Conservation (phyloP, 345 rosid genomes). For the Populus nigra region DNA sequence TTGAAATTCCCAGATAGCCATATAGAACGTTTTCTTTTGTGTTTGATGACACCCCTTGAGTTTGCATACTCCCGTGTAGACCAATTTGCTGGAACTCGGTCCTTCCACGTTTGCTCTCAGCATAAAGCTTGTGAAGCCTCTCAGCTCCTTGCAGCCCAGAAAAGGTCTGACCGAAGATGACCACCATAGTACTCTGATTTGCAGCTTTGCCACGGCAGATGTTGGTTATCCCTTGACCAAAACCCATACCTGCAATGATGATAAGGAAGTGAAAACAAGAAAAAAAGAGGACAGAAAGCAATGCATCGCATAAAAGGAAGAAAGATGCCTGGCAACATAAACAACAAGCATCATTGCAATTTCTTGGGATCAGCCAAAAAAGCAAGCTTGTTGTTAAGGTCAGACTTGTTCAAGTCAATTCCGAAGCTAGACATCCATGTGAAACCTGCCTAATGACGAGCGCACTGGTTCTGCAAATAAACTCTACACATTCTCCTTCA, state of each 20-base stretch:
- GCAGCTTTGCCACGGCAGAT: conserved; percentile 47
- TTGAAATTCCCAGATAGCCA: conserved; percentile 49
- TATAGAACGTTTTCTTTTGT: conserved; percentile 28
- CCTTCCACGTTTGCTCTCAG: conserved; percentile 39
- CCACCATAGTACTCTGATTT: conserved; percentile 47
- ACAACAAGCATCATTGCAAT: conserved; percentile 1
- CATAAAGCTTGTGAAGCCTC: conserved; percentile 39
- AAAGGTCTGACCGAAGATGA: conserved; percentile 38
- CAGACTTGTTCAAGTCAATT: neutral
- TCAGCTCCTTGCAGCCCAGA: conserved; percentile 48
- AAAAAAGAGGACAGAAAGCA: conserved; percentile 6
- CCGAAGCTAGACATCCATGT: conserved; percentile 4
- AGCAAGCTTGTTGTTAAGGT: neutral
- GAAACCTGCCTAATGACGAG: conserved; percentile 13
- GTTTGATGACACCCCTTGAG: conserved; percentile 2
- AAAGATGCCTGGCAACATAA: neutral
- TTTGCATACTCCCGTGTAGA: neutral
- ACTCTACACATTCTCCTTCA: neutral
- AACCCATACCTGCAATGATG: conserved; percentile 39
- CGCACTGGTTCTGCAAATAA: conserved; percentile 1
- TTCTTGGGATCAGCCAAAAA: conserved; percentile 6
- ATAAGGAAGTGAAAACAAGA: conserved; percentile 1
- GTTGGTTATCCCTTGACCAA: conserved; percentile 28
- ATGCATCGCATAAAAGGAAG: neutral
- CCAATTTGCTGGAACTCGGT: conserved; percentile 27